Evolutionary conservation across 345 rosid genomes (phyloP).

Genomic region (Psidium friedrichsthalianum): DNA sequence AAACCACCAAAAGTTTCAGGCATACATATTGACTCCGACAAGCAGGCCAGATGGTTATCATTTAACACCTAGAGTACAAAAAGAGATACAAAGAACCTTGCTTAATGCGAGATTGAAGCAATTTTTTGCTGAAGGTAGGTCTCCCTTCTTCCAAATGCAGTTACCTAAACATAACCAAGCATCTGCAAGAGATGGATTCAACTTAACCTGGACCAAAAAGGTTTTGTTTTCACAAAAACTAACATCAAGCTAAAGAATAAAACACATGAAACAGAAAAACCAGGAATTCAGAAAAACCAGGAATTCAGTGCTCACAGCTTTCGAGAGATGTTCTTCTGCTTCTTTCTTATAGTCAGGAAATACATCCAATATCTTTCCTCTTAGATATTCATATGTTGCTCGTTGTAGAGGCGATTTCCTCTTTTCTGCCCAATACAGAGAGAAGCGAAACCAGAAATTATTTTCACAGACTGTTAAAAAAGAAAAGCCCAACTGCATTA

Average conservation of each 20-base stretch:
- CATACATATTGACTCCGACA: not conserved
- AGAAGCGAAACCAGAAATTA: not conserved
- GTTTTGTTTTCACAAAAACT: not conserved
- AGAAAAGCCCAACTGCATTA: not conserved
- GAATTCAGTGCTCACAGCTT: slow-evolving; percentile 32
- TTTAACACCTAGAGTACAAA: not conserved
- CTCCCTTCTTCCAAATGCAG: slow-evolving; percentile 81
- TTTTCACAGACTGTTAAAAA: not conserved
- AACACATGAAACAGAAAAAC: not conserved
- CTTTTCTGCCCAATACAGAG: slow-evolving; percentile 20
- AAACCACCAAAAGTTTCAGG: not conserved
- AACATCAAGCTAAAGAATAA: not conserved
- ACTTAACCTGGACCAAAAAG: slow-evolving; percentile 44
- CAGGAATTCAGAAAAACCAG: not conserved
- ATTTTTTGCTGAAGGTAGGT: slow-evolving; percentile 50
- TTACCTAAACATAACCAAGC: slow-evolving; percentile 69
- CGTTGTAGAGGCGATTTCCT: slow-evolving; percentile 44
- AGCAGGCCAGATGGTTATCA: not conserved
- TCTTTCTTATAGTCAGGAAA: slow-evolving; percentile 61
- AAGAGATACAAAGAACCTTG: slow-evolving; percentile 27
- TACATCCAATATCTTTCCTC: slow-evolving; percentile 59
- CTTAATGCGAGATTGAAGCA: slow-evolving; percentile 61
- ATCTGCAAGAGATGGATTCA: slow-evolving; percentile 70
- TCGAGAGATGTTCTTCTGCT: slow-evolving; percentile 75
- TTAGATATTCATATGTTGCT: slow-evolving; percentile 41